These are phyloP conservation scores for Orbilia javanica DNA, from an alignment of 2,329 filamentous ascomycete species.

Conservation along the genomic window DNA sequence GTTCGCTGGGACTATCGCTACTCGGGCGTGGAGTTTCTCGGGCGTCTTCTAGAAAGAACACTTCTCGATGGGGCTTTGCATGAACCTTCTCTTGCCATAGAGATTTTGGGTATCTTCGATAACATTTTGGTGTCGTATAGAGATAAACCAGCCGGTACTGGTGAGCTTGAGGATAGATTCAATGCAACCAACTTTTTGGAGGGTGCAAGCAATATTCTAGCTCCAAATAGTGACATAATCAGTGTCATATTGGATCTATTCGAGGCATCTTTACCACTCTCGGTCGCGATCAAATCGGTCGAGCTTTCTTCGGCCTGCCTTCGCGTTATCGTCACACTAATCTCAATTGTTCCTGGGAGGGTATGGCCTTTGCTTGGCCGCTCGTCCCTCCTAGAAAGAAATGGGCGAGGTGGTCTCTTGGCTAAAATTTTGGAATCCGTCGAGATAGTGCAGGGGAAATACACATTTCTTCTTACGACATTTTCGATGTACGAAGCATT, in stretches of 20 bases:
- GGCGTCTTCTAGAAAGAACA: constrained; percentile 61
- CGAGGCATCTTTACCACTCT: constrained; percentile 70
- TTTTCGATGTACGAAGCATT: constrained; percentile 80
- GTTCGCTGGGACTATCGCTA: constrained; percentile 61
- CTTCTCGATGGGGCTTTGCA: constrained; percentile 56
- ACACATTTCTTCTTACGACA: constrained; percentile 80
- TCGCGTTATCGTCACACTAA: constrained; percentile 80
- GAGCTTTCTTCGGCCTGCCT: constrained; percentile 80
- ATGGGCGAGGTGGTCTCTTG: constrained; percentile 81
- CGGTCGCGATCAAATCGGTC: constrained; percentile 72
- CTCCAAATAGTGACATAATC: constrained; percentile 78
- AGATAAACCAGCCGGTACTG: constrained; percentile 59
- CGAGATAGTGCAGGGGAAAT: constrained; percentile 81
- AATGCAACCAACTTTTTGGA: constrained; percentile 67
- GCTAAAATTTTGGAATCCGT: constrained; percentile 82
- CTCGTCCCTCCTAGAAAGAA: constrained; percentile 81
- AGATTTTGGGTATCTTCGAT: constrained; percentile 61
- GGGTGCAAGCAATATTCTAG: constrained; percentile 71
- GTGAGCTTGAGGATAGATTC: constrained; percentile 58
- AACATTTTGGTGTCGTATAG: constrained; percentile 52
- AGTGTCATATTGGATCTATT: constrained; percentile 86
- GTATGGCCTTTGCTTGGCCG: constrained; percentile 91
- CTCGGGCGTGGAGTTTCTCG: constrained; percentile 61
- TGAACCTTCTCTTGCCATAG: constrained; percentile 59
- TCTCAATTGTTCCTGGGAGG: constrained; percentile 80